Evolutionary conservation across 306 rosid species (phyloP).

Genomic region (Quercus gilva): DNA sequence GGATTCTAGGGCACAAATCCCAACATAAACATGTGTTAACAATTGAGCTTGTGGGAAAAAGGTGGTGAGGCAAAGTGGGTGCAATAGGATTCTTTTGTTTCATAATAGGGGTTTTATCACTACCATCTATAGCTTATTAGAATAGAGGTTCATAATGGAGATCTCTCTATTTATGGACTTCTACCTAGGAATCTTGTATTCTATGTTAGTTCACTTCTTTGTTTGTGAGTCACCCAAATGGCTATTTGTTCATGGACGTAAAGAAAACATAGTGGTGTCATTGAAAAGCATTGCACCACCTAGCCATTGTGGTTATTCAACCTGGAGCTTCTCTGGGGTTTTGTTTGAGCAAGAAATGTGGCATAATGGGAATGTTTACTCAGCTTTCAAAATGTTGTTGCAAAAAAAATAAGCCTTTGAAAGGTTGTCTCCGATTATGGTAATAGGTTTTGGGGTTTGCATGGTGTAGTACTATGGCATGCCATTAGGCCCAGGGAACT

Average conservation of each 20-base stretch:
- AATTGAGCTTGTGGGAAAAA: conserved; percentile 55
- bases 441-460: conserved; percentile 44
- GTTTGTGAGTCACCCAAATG: conserved; percentile 68
- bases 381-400: conserved; percentile 28
- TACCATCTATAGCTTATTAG: conserved; percentile 47
- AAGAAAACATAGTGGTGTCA: conserved; percentile 43
- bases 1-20: too few species aligned
- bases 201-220: conserved; percentile 15
- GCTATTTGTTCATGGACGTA: conserved; percentile 50
- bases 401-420: conserved; percentile 37
- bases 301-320: neutral
- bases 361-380: conserved; percentile 30
- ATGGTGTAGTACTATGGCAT: conserved; percentile 56
- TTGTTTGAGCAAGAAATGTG: conserved; percentile 15
- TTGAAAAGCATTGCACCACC: conserved; percentile 24
- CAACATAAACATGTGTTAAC: conserved; percentile 37
- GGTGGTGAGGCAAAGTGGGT: conserved; percentile 44
- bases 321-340: conserved; percentile 25
- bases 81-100: conserved; percentile 51
- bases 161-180: conserved; percentile 48
- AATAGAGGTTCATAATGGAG: conserved; percentile 47
- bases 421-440: conserved; percentile 31
- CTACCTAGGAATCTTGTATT: conserved; percentile 43
- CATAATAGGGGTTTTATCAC: conserved; percentile 55
- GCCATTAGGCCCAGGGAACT: conserved; percentile 54